A percentile compares a stretch with the other conserved stretches of the same genome.
These are phyloP conservation scores for Chloromonas sp. DNA, from an alignment of 163 green algal genomes.

Conservation along the genomic window DNA sequence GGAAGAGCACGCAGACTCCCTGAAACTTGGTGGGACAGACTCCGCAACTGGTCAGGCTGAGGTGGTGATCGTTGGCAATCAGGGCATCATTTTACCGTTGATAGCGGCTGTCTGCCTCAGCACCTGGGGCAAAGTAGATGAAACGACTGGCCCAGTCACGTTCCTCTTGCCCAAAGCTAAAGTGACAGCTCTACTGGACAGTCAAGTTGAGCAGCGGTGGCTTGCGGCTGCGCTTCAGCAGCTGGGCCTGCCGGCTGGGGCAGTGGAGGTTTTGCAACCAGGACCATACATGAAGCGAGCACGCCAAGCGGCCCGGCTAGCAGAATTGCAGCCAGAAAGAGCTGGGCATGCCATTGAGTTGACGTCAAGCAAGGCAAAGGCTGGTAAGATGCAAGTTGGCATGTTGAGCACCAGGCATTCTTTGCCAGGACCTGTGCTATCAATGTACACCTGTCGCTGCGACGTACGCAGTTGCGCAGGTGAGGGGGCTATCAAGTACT, in stretches of 20 bases:
- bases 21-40: neutral
- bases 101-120: neutral
- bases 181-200: neutral
- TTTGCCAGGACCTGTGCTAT: too few species aligned
- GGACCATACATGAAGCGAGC: neutral
- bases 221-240: neutral
- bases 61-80: neutral
- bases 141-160: neutral
- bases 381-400: neutral
- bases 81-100: neutral
- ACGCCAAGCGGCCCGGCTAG: neutral
- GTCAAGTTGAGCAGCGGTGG: neutral
- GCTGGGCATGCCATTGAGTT: too few species aligned
- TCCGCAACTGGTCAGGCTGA: neutral
- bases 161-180: neutral
- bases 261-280: neutral
- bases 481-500: neutral
- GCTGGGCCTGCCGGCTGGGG: neutral
- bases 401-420: neutral
- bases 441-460: neutral
- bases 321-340: neutral
- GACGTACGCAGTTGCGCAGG: too few species aligned
- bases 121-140: neutral
- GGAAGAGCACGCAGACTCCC: neutral
- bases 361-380: neutral